phyloP scores from a whole-genome alignment of 768 basidiomycete species.

The Mycena metata region DNA sequence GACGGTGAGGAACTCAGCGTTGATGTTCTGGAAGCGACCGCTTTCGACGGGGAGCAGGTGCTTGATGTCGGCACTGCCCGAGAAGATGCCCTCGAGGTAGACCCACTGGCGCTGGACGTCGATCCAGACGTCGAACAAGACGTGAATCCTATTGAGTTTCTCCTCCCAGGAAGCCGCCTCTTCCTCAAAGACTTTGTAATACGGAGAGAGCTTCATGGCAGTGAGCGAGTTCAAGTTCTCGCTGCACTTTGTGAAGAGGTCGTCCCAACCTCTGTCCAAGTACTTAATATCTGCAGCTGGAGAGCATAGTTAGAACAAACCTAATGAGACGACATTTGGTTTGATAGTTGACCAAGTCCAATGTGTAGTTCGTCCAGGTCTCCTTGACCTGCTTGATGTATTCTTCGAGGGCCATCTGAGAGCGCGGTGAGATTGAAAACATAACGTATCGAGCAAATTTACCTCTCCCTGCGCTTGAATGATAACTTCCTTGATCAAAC shows the following conservation, averaged over 20 bases:
- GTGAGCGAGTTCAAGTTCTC: slow-evolving; percentile 96
- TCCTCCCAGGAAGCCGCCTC: slow-evolving; percentile 97
- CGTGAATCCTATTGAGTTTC: slow-evolving; percentile 95
- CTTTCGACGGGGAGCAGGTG: slow-evolving; percentile 98
- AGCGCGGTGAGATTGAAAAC: slow-evolving; percentile 43
- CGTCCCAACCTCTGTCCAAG: slow-evolving; percentile 88
- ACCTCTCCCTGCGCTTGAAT: slow-evolving; percentile 98
- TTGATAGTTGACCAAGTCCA: slow-evolving; percentile 98
- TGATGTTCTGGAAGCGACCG: slow-evolving; percentile 98
- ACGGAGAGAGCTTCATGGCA: slow-evolving; percentile 98
- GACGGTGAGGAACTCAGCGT: slow-evolving; percentile 95
- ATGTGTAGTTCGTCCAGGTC: slow-evolving; percentile 94
- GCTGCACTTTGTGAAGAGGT: slow-evolving; percentile 95
- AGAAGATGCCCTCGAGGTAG: slow-evolving; percentile 98
- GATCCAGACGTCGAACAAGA: slow-evolving; percentile 99
- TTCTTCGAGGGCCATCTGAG: slow-evolving; percentile 94
- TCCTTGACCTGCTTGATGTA: slow-evolving; percentile 98
- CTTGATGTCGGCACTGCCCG: slow-evolving; percentile 99
- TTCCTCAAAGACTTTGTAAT: slow-evolving; percentile 97
- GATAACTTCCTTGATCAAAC: slow-evolving; percentile 92
- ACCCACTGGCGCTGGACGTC: slow-evolving; percentile 99
- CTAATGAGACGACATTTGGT: slow-evolving; percentile 97
- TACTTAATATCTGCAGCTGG: slow-evolving; percentile 19
- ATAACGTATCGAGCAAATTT: background rate
- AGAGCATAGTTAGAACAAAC: slow-evolving; percentile 48